These are phyloP conservation scores for Suillus alpinus DNA, from an alignment of 768 basidiomycete species.

Conservation along the genomic window DNA sequence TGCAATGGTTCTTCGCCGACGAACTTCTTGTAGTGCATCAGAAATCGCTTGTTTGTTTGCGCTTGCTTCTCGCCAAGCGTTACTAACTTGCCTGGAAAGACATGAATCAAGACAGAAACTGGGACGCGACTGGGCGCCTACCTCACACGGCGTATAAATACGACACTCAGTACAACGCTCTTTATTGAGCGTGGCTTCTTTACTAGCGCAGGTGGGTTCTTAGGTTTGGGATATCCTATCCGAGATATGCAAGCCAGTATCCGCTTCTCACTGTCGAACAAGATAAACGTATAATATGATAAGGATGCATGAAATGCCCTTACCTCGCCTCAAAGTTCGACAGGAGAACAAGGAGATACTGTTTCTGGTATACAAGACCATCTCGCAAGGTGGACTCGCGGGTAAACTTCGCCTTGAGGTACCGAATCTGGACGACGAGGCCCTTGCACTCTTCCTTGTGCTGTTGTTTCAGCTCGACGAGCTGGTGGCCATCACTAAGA, in stretches of 20 bases:
- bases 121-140: slow-evolving; percentile 32
- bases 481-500: slow-evolving; percentile 49
- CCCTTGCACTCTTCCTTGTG: slow-evolving; percentile 91
- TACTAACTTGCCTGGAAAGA: slow-evolving; percentile 51
- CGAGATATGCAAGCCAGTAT: slow-evolving; percentile 74
- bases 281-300: neutral
- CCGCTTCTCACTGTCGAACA: slow-evolving; percentile 53
- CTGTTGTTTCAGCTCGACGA: slow-evolving; percentile 54
- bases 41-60: slow-evolving; percentile 58
- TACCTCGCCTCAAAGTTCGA: slow-evolving; percentile 70
- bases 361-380: slow-evolving; percentile 82
- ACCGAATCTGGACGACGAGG: slow-evolving; percentile 84
- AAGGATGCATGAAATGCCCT: slow-evolving; percentile 6
- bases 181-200: slow-evolving; percentile 53
- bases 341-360: slow-evolving; percentile 77
- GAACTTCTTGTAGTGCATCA: slow-evolving; percentile 70
- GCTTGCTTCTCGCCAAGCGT: slow-evolving; percentile 61
- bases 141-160: slow-evolving; percentile 68
- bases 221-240: slow-evolving; percentile 61
- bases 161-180: slow-evolving; percentile 49
- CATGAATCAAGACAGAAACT: slow-evolving; percentile 1
- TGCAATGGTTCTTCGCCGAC: slow-evolving; percentile 42
- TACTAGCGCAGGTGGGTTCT: slow-evolving; percentile 33
- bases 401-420: slow-evolving; percentile 88
- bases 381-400: slow-evolving; percentile 79